Evolutionary conservation across 2,329 filamentous ascomycete species (phyloP).

Genomic region (Fusarium falciforme): DNA sequence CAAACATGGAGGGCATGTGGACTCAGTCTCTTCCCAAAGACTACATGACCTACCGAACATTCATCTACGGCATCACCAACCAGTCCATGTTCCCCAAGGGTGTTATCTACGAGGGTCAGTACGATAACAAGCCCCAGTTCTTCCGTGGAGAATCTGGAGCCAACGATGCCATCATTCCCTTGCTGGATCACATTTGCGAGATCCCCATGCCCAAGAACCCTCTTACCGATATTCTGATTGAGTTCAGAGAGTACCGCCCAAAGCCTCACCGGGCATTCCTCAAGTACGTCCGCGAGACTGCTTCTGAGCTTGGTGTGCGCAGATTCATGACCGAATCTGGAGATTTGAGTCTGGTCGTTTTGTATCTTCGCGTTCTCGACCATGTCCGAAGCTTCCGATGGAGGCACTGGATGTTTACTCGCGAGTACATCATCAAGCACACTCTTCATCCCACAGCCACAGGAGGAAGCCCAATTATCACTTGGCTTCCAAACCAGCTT

Average conservation of each 20-base stretch:
- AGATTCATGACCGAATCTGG: slow-evolving; percentile 56
- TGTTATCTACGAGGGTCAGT: slow-evolving; percentile 88
- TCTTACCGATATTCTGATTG: slow-evolving; percentile 85
- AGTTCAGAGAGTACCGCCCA: slow-evolving; percentile 91
- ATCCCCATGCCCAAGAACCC: slow-evolving; percentile 91
- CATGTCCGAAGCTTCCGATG: slow-evolving; percentile 85
- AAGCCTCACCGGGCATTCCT: slow-evolving; percentile 91
- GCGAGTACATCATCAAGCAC: slow-evolving; percentile 85
- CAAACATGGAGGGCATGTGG: slow-evolving; percentile 93
- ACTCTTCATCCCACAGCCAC: slow-evolving; percentile 82
- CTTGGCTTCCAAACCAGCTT: slow-evolving; percentile 86
- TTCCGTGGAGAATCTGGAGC: slow-evolving; percentile 95
- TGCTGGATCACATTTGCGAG: slow-evolving; percentile 88
- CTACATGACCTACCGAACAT: slow-evolving; percentile 92
- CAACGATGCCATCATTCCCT: slow-evolving; percentile 93
- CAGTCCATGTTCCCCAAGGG: slow-evolving; percentile 96
- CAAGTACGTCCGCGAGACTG: slow-evolving; percentile 70
- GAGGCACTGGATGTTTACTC: slow-evolving; percentile 87
- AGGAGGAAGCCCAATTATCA: slow-evolving; percentile 84
- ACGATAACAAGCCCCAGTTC: slow-evolving; percentile 74
- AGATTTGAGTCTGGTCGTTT: slow-evolving; percentile 58
- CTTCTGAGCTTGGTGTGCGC: slow-evolving; percentile 64
- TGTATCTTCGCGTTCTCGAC: slow-evolving; percentile 75
- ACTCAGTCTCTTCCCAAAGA: slow-evolving; percentile 82
- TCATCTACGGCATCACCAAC: slow-evolving; percentile 95